Percentiles rank a stretch among this genome's conserved stretches.
phyloP scores from a whole-genome alignment of 2,329 filamentous ascomycete genomes.

The Ascochyta lentis region DNA sequence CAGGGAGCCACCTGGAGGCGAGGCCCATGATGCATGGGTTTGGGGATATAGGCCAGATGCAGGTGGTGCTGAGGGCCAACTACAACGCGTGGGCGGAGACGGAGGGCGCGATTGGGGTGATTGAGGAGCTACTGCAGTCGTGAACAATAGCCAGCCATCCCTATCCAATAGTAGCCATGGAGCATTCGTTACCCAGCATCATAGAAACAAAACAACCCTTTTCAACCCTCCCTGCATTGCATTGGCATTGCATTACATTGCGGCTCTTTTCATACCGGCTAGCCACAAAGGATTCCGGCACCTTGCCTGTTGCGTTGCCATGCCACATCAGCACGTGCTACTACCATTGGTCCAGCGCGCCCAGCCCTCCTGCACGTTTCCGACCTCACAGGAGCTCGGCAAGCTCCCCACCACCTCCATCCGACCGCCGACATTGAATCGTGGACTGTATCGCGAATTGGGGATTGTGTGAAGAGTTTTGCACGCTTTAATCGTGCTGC shows the following conservation, averaged over 20 bases:
- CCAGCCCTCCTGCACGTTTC: too few relatives aligned
- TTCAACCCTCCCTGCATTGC: too few relatives aligned
- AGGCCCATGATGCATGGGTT: background rate
- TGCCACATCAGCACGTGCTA: background rate
- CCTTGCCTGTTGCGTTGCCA: slow-evolving; percentile 2
- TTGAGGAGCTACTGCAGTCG: background rate
- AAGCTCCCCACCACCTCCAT: too few relatives aligned
- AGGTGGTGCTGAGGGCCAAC: slow-evolving; percentile 10
- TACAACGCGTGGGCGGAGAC: background rate
- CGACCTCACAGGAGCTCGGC: too few relatives aligned
- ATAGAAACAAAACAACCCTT: too few relatives aligned
- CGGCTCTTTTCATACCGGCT: slow-evolving; percentile 35
- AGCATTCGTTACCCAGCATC: too few relatives aligned
- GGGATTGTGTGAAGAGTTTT: too few relatives aligned
- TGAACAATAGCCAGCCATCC: background rate
- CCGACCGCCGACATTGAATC: too few relatives aligned
- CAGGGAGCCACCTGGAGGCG: background rate
- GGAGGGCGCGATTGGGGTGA: background rate
- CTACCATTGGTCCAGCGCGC: too few relatives aligned
- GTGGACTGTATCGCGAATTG: too few relatives aligned
- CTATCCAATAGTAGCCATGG: background rate
- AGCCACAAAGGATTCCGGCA: slow-evolving; percentile 29
- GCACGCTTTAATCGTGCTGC: too few relatives aligned
- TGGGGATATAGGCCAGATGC: slow-evolving; percentile 33
- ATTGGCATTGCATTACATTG: background rate